Conservation (phyloP, 169 alveolate genomes). For the Theileria parva region DNA sequence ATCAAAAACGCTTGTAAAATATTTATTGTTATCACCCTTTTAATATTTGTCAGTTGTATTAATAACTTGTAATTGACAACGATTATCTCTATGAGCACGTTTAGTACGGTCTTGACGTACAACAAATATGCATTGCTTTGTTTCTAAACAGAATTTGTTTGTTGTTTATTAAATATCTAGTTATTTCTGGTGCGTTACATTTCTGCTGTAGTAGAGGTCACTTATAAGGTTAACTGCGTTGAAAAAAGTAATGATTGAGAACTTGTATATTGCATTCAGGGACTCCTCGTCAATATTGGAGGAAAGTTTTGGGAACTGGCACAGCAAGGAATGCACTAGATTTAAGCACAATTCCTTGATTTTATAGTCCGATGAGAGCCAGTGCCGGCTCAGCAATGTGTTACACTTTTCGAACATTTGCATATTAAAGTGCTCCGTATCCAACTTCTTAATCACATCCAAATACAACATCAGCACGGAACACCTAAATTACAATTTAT, state of each 20-base stretch:
- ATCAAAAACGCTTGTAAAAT: background rate
- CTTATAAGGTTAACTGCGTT: conserved; percentile 41
- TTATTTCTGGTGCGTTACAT: background rate
- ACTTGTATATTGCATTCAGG: conserved; percentile 9
- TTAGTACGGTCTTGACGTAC: background rate
- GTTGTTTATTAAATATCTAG: background rate
- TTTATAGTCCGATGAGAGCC: conserved; percentile 34
- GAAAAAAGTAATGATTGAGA: conserved; percentile 24
- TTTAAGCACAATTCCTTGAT: conserved; percentile 32
- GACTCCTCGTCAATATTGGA: conserved; percentile 17
- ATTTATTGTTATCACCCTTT: conserved; percentile 4
- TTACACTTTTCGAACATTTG: conserved; percentile 6
- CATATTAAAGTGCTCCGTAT: background rate
- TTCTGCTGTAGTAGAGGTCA: background rate
- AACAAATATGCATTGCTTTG: background rate
- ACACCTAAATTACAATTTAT: background rate
- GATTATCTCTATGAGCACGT: background rate
- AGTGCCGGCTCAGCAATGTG: background rate
- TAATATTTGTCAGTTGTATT: conserved; percentile 4
- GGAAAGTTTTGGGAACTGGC: background rate
- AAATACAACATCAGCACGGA: background rate
- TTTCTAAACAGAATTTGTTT: background rate
- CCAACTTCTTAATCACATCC: conserved; percentile 18
- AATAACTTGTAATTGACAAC: background rate
- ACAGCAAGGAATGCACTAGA: conserved; percentile 8